phyloP scores from a whole-genome alignment of 1,284 basidiomycete species.

The Ceratobasidium sp. region DNA sequence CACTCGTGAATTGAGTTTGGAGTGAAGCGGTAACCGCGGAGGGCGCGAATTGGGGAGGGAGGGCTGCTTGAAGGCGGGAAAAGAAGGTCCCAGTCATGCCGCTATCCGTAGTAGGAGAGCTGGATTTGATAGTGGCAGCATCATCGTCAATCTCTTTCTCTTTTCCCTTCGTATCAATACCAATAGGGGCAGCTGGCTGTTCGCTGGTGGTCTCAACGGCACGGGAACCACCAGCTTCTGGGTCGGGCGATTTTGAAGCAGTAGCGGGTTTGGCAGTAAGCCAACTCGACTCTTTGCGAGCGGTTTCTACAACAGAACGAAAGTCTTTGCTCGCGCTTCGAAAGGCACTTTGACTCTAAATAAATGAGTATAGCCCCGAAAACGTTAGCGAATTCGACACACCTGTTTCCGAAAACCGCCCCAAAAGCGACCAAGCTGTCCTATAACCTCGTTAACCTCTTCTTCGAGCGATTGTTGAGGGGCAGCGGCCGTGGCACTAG shows the following conservation, averaged over 20 bases:
- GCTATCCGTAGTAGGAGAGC: constrained; percentile 13
- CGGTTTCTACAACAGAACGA: constrained; percentile 78
- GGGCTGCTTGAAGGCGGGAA: constrained; percentile 73
- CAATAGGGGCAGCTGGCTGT: neutral
- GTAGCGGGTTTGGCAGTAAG: constrained; percentile 52
- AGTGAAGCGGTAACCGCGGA: constrained; percentile 63
- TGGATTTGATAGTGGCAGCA: constrained; percentile 19
- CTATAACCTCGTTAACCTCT: constrained; percentile 87
- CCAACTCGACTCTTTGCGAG: constrained; percentile 81
- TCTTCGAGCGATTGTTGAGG: constrained; percentile 77
- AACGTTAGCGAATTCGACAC: constrained; percentile 49
- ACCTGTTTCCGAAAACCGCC: constrained; percentile 90
- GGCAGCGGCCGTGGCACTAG: constrained; percentile 47
- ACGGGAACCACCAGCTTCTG: constrained; percentile 49
- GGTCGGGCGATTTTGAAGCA: constrained; percentile 54
- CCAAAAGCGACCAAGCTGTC: constrained; percentile 86
- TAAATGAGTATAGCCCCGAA: constrained; percentile 21
- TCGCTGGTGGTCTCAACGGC: constrained; percentile 19
- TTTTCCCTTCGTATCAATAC: constrained; percentile 43
- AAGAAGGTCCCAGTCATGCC: constrained; percentile 61
- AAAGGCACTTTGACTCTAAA: constrained; percentile 77
- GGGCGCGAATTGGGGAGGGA: constrained; percentile 67
- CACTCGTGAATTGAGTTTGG: constrained; percentile 63
- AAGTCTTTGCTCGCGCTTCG: constrained; percentile 81
- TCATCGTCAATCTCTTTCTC: constrained; percentile 39